phyloP scores from a whole-genome alignment of 495 filamentous ascomycete genomes.

The Immersiella caudata region DNA sequence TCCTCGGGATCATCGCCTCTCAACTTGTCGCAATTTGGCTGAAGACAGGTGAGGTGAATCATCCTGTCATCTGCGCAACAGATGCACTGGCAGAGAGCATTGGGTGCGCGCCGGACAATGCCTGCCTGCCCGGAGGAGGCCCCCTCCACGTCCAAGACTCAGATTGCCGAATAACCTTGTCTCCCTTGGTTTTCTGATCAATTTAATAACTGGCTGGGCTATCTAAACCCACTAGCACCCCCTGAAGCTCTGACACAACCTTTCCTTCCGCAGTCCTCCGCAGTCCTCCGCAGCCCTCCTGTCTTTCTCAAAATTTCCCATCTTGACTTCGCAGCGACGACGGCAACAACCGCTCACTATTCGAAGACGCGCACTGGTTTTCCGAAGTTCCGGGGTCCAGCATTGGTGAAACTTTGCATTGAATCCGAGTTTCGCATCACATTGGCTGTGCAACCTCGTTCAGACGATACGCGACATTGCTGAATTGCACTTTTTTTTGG shows the following conservation, averaged over 20 bases:
- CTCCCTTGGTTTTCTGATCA: conserved; percentile 25
- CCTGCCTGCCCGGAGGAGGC: not conserved
- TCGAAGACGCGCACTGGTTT: not conserved
- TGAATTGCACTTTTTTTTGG: conserved; percentile 13
- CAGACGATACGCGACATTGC: conserved; percentile 15
- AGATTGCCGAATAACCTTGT: conserved; percentile 26
- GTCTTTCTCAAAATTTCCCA: conserved; percentile 4
- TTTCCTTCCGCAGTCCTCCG: not conserved
- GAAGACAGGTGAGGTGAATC: conserved; percentile 25
- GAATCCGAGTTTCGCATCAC: conserved; percentile 26
- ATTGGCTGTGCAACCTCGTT: conserved; percentile 21
- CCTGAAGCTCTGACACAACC: conserved; percentile 11
- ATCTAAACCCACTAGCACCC: conserved; percentile 18
- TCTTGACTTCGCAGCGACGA: not conserved
- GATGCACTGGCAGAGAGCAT: not conserved
- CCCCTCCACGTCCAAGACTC: conserved; percentile 15
- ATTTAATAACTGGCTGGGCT: conserved; percentile 19
- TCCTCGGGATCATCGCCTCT: conserved; percentile 1
- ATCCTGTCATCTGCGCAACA: conserved; percentile 25
- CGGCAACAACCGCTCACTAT: not conserved
- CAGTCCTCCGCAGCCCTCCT: conserved; percentile 5
- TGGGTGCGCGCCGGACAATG: not conserved
- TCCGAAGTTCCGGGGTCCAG: not conserved
- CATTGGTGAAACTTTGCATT: conserved; percentile 19
- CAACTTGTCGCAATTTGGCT: conserved; percentile 24